Percentiles rank a stretch among this genome's conserved stretches.
Evolutionary conservation across 352 stramenopile species (phyloP).

Genomic region (Phytophthora citricola): DNA sequence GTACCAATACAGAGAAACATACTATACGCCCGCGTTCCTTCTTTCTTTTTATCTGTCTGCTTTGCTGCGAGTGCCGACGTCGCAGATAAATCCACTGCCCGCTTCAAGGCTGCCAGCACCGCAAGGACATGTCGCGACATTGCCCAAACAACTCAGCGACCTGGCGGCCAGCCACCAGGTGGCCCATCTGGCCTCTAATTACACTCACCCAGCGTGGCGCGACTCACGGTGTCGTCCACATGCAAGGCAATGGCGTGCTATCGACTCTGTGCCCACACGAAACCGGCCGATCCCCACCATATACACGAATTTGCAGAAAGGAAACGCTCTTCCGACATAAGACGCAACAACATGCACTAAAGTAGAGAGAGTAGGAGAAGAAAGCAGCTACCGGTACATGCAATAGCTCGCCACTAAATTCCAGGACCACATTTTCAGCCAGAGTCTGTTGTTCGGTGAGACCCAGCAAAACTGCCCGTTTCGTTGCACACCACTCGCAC

Average conservation of each 20-base stretch:
- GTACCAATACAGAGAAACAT: constrained; percentile 49
- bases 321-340: constrained; percentile 10
- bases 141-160: constrained; percentile 10
- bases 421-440: too few species aligned
- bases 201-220: constrained; percentile 17
- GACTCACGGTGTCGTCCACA: constrained; percentile 6
- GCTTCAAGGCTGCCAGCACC: neutral
- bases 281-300: constrained; percentile 2
- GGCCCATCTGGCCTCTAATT: constrained; percentile 14
- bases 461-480: neutral
- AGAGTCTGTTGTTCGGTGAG: neutral
- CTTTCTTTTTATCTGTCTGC: neutral
- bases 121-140: constrained; percentile 25
- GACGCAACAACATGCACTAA: neutral
- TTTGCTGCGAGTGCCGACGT: neutral
- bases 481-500: constrained; percentile 3
- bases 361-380: constrained; percentile 10
- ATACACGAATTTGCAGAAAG: constrained; percentile 1
- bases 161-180: too few species aligned
- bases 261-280: constrained; percentile 5
- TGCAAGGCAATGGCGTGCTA: constrained; percentile 7
- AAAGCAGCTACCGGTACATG: constrained; percentile 5
- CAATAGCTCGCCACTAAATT: too few species aligned
- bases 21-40: constrained; percentile 9
- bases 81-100: constrained; percentile 12